These are phyloP conservation scores for Xylaria sp. DNA, from an alignment of 2,329 filamentous ascomycete genomes.

Conservation along the genomic window DNA sequence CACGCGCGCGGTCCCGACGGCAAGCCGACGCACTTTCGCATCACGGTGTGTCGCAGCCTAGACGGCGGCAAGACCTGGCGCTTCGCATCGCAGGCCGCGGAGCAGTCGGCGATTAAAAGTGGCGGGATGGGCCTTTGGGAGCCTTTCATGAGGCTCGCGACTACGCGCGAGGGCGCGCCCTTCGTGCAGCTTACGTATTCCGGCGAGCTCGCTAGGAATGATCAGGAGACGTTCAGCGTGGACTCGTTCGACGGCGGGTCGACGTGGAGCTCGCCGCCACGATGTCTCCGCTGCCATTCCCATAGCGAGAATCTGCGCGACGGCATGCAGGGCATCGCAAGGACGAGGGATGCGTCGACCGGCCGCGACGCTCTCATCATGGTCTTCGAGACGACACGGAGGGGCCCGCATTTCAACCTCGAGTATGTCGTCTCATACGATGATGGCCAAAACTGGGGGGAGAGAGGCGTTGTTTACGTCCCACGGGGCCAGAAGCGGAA, in stretches of 20 bases:
- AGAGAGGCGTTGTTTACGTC: conserved; percentile 54
- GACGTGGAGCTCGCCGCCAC: conserved; percentile 54
- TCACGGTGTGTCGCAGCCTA: conserved; percentile 59
- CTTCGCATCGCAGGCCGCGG: conserved; percentile 56
- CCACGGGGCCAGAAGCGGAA: conserved; percentile 51
- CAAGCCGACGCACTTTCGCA: conserved; percentile 55
- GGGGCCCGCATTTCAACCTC: conserved; percentile 53
- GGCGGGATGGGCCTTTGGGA: conserved; percentile 60
- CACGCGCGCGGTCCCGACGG: conserved; percentile 51
- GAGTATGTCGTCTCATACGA: conserved; percentile 59
- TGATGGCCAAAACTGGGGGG: conserved; percentile 53
- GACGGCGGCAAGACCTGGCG: conserved; percentile 57
- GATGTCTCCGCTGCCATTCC: conserved; percentile 52
- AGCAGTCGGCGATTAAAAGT: conserved; percentile 54
- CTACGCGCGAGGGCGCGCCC: conserved; percentile 42
- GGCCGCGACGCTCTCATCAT: conserved; percentile 53
- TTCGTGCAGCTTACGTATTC: conserved; percentile 58
- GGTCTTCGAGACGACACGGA: conserved; percentile 58
- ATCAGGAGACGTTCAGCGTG: conserved; percentile 62
- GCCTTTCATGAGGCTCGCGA: conserved; percentile 56
- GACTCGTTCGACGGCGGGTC: conserved; percentile 54
- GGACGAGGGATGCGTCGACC: conserved; percentile 40
- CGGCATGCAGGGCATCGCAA: conserved; percentile 57
- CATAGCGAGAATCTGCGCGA: conserved; percentile 52
- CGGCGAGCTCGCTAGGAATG: conserved; percentile 56